Evolutionary conservation across 1,139 yeast species (phyloP).

Genomic region (Wickerhamomyces sp.): DNA sequence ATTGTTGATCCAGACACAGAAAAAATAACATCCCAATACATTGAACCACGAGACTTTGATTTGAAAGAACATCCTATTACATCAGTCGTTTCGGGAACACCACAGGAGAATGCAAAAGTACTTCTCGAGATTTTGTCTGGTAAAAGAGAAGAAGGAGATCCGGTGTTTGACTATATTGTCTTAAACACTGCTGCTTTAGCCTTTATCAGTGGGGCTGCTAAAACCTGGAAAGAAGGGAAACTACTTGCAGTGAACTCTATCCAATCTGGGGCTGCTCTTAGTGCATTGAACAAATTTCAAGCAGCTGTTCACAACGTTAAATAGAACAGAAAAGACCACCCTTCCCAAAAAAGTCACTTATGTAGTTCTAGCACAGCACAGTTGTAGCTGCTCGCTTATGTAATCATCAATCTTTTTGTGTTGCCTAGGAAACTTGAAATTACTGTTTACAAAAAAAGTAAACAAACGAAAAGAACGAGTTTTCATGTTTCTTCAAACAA

Average conservation of each 20-base stretch:
- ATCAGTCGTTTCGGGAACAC: slow-evolving; percentile 79
- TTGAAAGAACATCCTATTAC: slow-evolving; percentile 66
- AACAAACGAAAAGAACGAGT: too few relatives aligned
- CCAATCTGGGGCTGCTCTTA: slow-evolving; percentile 56
- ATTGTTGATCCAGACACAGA: slow-evolving; percentile 47
- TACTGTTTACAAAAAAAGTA: too few relatives aligned
- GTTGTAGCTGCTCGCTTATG: too few relatives aligned
- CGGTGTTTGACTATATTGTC: slow-evolving; percentile 81
- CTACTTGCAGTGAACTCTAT: slow-evolving; percentile 66
- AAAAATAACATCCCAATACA: slow-evolving; percentile 30
- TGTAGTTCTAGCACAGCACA: too few relatives aligned
- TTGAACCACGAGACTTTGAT: slow-evolving; percentile 73
- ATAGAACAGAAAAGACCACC: not conserved
- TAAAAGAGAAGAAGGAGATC: slow-evolving; percentile 41
- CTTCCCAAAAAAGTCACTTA: too few relatives aligned
- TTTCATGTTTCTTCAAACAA: too few relatives aligned
- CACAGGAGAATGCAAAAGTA: slow-evolving; percentile 70
- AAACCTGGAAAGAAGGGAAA: slow-evolving; percentile 74
- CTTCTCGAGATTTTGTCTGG: slow-evolving; percentile 54
- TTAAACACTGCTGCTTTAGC: slow-evolving; percentile 86
- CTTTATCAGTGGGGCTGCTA: slow-evolving; percentile 64
- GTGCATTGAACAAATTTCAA: slow-evolving; percentile 55
- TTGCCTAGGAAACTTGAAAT: too few relatives aligned
- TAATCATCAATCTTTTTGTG: too few relatives aligned
- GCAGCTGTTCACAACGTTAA: slow-evolving; percentile 30